These are phyloP conservation scores for Exophiala alcalophila DNA, from an alignment of 2,329 filamentous ascomycete genomes.

Conservation along the genomic window DNA sequence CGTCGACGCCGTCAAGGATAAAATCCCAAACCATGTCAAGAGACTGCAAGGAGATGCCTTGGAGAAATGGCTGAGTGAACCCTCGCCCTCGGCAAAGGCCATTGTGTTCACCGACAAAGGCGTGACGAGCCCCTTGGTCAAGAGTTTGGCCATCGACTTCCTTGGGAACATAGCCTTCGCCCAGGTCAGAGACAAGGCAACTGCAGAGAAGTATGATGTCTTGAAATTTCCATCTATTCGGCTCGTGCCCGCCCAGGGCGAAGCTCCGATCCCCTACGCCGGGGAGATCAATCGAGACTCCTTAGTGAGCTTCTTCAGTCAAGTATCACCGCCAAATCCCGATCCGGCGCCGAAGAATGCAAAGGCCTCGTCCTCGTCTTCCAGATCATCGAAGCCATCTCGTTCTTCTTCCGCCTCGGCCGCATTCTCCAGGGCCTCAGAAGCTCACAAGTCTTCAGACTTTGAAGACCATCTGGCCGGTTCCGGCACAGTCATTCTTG, in stretches of 20 bases:
- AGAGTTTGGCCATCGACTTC: conserved; percentile 87
- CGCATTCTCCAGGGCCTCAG: conserved; percentile 50
- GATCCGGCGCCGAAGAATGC: conserved; percentile 58
- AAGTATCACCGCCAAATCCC: conserved; percentile 74
- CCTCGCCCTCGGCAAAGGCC: conserved; percentile 72
- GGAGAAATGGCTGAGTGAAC: conserved; percentile 67
- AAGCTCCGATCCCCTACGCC: conserved; percentile 69
- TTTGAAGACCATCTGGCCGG: conserved; percentile 47
- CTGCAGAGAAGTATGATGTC: conserved; percentile 69
- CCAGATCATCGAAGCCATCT: conserved; percentile 37
- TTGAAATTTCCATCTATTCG: conserved; percentile 76
- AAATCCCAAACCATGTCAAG: conserved; percentile 89
- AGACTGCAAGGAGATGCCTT: conserved; percentile 75
- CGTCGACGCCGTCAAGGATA: conserved; percentile 76
- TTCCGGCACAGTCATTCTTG: conserved; percentile 51
- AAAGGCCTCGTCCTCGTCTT: conserved; percentile 33
- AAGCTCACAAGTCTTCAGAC: conserved; percentile 51
- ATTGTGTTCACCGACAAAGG: conserved; percentile 94
- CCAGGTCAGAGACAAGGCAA: conserved; percentile 81
- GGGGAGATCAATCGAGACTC: conserved; percentile 82
- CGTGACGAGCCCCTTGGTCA: conserved; percentile 75
- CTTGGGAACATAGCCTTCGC: conserved; percentile 73
- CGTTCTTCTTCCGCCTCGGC: conserved; percentile 47
- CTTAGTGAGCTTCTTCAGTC: conserved; percentile 77
- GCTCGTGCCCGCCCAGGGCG: conserved; percentile 68